Conservation (phyloP, 768 basidiomycete genomes). For the Lentinula boryana region DNA sequence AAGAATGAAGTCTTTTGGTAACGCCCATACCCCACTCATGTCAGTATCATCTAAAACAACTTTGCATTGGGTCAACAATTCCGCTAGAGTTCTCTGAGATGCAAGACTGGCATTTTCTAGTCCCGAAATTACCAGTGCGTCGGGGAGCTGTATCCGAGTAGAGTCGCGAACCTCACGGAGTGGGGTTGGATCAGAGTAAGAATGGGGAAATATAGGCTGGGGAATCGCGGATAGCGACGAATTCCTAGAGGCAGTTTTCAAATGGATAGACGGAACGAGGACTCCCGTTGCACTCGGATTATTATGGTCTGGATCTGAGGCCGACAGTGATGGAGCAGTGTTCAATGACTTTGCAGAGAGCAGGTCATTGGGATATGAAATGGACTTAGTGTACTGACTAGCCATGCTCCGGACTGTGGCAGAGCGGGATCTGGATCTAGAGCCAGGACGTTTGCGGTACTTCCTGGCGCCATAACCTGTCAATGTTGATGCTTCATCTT, state of each 20-base stretch:
- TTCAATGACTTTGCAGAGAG: constrained; percentile 7
- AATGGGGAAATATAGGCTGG: constrained; percentile 19
- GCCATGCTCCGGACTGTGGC: constrained; percentile 1
- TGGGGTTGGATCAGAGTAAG: constrained; percentile 29
- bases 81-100: constrained; percentile 53
- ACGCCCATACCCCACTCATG: constrained; percentile 39
- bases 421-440: background rate
- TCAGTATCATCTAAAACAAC: constrained; percentile 39
- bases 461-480: background rate
- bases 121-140: constrained; percentile 62
- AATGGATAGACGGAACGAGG: background rate
- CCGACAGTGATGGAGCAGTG: background rate
- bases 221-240: constrained; percentile 9
- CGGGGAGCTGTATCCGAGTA: constrained; percentile 33
- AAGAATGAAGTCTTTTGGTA: constrained; percentile 66
- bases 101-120: constrained; percentile 54
- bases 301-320: constrained; percentile 11
- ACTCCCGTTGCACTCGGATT: background rate
- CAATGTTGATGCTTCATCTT: constrained; percentile 4
- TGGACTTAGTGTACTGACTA: constrained; percentile 21
- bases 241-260: constrained; percentile 1
- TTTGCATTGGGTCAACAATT: constrained; percentile 44
- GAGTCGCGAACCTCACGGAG: constrained; percentile 13
- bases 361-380: constrained; percentile 29
- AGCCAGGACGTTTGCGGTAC: constrained; percentile 4